Conservation (phyloP, 2,329 filamentous ascomycete species). For the Diaporthe sp. region DNA sequence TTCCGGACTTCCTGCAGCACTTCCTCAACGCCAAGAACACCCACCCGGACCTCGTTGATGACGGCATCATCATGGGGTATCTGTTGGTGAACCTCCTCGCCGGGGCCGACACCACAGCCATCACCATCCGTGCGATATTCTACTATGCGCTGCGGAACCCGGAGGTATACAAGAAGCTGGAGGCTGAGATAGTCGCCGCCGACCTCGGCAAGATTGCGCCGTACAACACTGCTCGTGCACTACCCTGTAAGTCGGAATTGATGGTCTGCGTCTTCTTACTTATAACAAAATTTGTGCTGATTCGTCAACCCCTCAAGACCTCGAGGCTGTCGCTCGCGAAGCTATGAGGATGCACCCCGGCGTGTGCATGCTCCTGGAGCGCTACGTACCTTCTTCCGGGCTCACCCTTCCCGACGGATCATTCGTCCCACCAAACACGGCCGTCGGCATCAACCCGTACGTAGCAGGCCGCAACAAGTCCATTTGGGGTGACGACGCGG, state of each 20-base stretch:
- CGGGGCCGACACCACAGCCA: not conserved
- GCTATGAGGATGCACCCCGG: conserved; percentile 62
- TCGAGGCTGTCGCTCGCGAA: conserved; percentile 66
- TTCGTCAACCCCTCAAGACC: conserved; percentile 43
- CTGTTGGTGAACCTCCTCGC: not conserved
- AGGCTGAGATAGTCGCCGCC: conserved; percentile 39
- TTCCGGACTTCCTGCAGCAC: conserved; percentile 49
- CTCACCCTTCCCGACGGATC: conserved; percentile 52
- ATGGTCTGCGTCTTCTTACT: too few relatives aligned
- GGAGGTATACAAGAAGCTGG: conserved; percentile 10
- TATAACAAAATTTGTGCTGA: too few relatives aligned
- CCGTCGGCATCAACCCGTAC: conserved; percentile 33
- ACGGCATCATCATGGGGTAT: not conserved
- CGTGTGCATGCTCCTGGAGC: conserved; percentile 61
- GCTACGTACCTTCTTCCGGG: conserved; percentile 59
- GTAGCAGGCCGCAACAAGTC: conserved; percentile 23
- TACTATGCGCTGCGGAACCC: not conserved
- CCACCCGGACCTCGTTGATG: conserved; percentile 45
- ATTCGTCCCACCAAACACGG: conserved; percentile 12
- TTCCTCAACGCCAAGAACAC: conserved; percentile 51
- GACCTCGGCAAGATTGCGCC: not conserved
- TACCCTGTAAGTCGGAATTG: conserved; percentile 45
- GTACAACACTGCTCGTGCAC: conserved; percentile 44
- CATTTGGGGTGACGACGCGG: conserved; percentile 32
- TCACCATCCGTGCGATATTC: not conserved